Conservation (phyloP, 192 early-diverging fungal genomes). For the Podila verticillata region DNA sequence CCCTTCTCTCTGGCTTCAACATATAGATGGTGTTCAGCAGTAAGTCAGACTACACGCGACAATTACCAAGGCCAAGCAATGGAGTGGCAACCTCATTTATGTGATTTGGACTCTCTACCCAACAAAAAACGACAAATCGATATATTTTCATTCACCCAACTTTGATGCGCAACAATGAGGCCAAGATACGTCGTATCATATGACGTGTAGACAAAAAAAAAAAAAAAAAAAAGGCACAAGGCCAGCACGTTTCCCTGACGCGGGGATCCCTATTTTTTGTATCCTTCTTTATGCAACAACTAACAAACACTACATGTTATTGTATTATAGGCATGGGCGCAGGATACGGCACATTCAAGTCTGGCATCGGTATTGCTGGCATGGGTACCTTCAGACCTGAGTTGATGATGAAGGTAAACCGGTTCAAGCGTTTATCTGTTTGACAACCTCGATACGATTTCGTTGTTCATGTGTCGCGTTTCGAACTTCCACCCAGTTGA, state of each 20-base stretch:
- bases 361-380: constrained; percentile 95
- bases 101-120: neutral
- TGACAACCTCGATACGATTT: neutral
- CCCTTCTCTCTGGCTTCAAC: neutral
- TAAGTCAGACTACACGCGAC: constrained; percentile 45
- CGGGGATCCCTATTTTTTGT: constrained; percentile 5
- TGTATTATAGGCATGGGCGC: constrained; percentile 81
- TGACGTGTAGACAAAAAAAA: neutral
- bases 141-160: neutral
- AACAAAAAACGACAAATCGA: neutral
- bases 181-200: neutral
- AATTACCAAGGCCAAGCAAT: neutral
- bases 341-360: constrained; percentile 97
- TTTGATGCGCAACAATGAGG: neutral
- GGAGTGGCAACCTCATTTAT: neutral
- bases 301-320: neutral
- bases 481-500: too few species aligned
- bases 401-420: constrained; percentile 84
- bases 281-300: neutral
- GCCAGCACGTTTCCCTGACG: neutral
- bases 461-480: too few species aligned
- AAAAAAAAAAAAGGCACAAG: neutral
- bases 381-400: constrained; percentile 95
- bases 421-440: neutral
- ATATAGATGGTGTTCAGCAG: constrained; percentile 75